Evolutionary conservation across 495 filamentous ascomycete genomes (phyloP).

Genomic region (Sphaerosporella brunnea): DNA sequence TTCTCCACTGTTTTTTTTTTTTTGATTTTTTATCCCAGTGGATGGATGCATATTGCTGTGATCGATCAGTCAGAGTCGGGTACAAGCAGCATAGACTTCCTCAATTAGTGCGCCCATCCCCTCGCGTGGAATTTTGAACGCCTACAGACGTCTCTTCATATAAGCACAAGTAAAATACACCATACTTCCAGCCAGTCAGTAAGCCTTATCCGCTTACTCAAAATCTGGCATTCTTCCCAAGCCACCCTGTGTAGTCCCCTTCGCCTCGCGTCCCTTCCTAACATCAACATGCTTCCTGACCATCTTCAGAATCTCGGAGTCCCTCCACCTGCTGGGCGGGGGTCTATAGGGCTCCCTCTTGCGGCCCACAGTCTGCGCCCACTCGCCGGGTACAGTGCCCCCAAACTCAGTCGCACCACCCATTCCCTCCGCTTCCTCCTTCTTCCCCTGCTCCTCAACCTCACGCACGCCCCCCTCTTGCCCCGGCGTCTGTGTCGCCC

Average conservation of each 20-base stretch:
- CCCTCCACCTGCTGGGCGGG: constrained; percentile 67
- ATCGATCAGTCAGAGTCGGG: no score
- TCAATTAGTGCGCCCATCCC: no score
- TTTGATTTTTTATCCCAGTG: no score
- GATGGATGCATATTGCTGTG: no score
- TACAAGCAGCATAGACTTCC: no score
- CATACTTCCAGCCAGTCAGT: no score
- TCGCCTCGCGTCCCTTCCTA: constrained; percentile 14
- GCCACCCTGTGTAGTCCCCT: neutral
- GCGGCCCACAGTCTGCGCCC: constrained; percentile 88
- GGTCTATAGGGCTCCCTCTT: constrained; percentile 89
- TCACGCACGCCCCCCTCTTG: constrained; percentile 29
- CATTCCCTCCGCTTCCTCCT: constrained; percentile 16
- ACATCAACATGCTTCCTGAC: constrained; percentile 59
- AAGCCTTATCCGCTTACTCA: no score
- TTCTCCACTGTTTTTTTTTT: no score
- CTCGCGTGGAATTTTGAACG: no score
- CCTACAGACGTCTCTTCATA: no score
- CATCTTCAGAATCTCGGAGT: constrained; percentile 57
- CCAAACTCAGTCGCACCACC: constrained; percentile 18
- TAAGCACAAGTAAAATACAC: no score
- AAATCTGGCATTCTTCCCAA: constrained; percentile 25
- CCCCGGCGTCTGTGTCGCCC: constrained; percentile 79
- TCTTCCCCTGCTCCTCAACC: constrained; percentile 12
- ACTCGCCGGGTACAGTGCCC: constrained; percentile 44